Conservation (phyloP, 2,329 filamentous ascomycete genomes). For the Colletotrichum truncatum region DNA sequence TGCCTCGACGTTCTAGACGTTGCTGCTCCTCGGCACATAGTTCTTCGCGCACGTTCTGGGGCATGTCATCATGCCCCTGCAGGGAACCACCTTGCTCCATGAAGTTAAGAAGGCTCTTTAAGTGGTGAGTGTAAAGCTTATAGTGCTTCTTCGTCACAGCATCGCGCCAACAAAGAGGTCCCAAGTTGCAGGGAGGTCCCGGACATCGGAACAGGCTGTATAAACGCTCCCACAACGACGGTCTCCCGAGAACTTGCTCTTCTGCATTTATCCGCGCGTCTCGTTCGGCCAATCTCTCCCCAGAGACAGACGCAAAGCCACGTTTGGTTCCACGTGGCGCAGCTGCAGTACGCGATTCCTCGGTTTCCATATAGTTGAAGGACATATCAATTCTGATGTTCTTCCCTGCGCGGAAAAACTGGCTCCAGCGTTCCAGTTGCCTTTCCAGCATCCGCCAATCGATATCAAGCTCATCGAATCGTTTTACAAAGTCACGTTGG, state of each 20-base stretch:
- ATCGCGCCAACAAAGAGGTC: conserved; percentile 8
- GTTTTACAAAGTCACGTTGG: conserved; percentile 37
- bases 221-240: neutral
- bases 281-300: neutral
- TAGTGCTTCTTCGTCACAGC: neutral
- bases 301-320: neutral
- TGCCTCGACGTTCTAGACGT: neutral
- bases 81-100: conserved; percentile 15
- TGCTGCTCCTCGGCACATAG: conserved; percentile 29
- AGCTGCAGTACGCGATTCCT: neutral
- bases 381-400: conserved; percentile 31
- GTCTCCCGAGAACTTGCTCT: neutral
- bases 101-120: conserved; percentile 14
- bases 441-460: conserved; percentile 35
- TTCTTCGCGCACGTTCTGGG: conserved; percentile 9
- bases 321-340: neutral
- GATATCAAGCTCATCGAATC: conserved; percentile 38
- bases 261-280: neutral
- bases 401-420: conserved; percentile 27
- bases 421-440: conserved; percentile 30
- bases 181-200: neutral
- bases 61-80: conserved; percentile 19
- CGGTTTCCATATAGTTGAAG: conserved; percentile 32
- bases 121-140: neutral
- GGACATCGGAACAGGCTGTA: neutral